Conservation (phyloP, 83 land plant species). For the Isoetes engelmannii region DNA sequence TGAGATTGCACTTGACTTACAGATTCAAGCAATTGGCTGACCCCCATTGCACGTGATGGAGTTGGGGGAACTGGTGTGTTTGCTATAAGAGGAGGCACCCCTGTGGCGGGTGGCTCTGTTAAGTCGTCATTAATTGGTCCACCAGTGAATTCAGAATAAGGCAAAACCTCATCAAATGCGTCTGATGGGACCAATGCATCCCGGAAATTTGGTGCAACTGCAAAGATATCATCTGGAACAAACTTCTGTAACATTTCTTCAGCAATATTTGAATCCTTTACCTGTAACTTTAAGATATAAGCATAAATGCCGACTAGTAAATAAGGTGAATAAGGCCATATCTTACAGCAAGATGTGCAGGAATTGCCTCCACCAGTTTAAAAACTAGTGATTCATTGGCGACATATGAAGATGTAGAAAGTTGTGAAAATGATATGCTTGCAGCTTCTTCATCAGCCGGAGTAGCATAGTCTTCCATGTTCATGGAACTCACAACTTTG, state of each 20-base stretch:
- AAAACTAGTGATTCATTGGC: conserved; percentile 37
- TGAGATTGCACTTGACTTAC: conserved; percentile 30
- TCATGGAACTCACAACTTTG: conserved; percentile 29
- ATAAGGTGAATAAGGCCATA: too few species aligned
- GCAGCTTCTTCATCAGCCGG: conserved; percentile 54
- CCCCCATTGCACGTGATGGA: conserved; percentile 48
- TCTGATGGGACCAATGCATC: conserved; percentile 19
- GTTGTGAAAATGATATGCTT: conserved; percentile 27
- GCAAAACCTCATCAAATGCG: conserved; percentile 43
- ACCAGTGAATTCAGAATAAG: conserved; percentile 11
- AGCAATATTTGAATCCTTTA: conserved; percentile 21
- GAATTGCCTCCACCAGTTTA: too few species aligned
- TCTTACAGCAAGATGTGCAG: too few species aligned
- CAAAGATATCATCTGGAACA: conserved; percentile 51
- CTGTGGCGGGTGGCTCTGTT: conserved; percentile 39
- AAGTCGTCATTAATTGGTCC: conserved; percentile 45
- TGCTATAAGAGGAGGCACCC: conserved; percentile 43
- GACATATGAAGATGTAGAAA: conserved; percentile 33
- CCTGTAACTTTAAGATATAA: conserved; percentile 24
- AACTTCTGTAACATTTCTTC: conserved; percentile 45
- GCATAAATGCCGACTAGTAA: neutral
- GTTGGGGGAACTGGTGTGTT: conserved; percentile 35
- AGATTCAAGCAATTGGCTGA: conserved; percentile 75
- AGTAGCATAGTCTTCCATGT: conserved; percentile 54
- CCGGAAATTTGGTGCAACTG: conserved; percentile 45